A percentile compares a stretch with the other conserved stretches of the same genome.
Conservation (phyloP, 306 rosid genomes). For the Glycine tomentella region DNA sequence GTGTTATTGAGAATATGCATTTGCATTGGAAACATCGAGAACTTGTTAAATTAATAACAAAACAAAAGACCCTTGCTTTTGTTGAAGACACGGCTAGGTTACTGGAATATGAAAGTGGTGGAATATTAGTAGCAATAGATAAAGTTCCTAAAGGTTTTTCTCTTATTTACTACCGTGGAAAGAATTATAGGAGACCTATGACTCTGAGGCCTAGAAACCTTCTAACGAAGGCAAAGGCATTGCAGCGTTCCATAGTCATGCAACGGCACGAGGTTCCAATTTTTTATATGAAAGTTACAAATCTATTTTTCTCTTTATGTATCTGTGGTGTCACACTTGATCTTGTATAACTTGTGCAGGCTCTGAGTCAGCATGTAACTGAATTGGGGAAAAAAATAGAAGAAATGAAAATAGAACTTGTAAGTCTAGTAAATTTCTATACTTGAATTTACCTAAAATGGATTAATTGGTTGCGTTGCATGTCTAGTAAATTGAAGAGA, state of each 20-base stretch:
- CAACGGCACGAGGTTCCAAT: constrained; percentile 87
- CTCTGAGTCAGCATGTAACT: constrained; percentile 86
- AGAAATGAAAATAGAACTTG: constrained; percentile 79
- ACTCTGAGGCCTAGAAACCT: constrained; percentile 85
- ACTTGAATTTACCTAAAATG: no score
- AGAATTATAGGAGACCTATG: constrained; percentile 83
- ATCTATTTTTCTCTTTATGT: constrained; percentile 23
- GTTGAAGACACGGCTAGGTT: constrained; percentile 93
- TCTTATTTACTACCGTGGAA: constrained; percentile 93
- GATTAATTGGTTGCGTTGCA: no score
- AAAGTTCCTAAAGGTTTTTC: constrained; percentile 89
- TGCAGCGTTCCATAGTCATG: constrained; percentile 86
- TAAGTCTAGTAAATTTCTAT: constrained; percentile 59
- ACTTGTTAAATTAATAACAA: constrained; percentile 88
- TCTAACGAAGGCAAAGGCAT: constrained; percentile 87
- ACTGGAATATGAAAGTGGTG: constrained; percentile 89
- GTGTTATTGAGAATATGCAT: constrained; percentile 96
- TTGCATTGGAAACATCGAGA: constrained; percentile 96
- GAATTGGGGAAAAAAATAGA: constrained; percentile 72
- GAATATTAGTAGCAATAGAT: constrained; percentile 89
- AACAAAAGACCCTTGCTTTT: constrained; percentile 81
- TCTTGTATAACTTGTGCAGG: constrained; percentile 62
- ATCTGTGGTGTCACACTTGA: constrained; percentile 41
- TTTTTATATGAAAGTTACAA: constrained; percentile 13
- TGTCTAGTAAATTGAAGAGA: constrained; percentile 8